Percentiles rank a stretch among this genome's conserved stretches.
Evolutionary conservation across 768 basidiomycete species (phyloP).

Genomic region (Mycena chlorophos): DNA sequence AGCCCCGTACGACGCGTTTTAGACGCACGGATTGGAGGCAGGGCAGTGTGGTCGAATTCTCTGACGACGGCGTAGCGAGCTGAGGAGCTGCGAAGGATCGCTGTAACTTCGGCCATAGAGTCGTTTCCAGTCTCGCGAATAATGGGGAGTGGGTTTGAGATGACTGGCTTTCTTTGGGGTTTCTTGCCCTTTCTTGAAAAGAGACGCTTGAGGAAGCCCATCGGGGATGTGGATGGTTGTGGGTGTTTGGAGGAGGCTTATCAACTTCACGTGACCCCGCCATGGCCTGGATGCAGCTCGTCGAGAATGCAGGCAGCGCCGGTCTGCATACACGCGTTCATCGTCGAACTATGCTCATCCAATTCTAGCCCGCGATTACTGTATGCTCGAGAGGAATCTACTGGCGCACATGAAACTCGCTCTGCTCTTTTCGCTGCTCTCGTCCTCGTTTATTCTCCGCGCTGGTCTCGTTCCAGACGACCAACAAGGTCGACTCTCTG

Average conservation of each 20-base stretch:
- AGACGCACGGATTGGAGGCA: slow-evolving; percentile 72
- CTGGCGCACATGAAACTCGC: slow-evolving; percentile 69
- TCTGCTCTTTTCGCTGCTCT: slow-evolving; percentile 60
- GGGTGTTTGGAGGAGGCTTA: neutral
- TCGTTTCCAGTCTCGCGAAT: slow-evolving; percentile 16
- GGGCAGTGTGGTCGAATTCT: slow-evolving; percentile 53
- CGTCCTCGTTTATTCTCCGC: slow-evolving; percentile 62
- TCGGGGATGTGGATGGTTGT: neutral
- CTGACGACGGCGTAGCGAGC: slow-evolving; percentile 59
- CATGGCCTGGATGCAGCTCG: neutral
- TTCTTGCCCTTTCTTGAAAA: slow-evolving; percentile 9
- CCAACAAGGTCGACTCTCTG: slow-evolving; percentile 24
- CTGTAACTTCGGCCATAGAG: slow-evolving; percentile 38
- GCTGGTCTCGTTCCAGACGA: slow-evolving; percentile 55
- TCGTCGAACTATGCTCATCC: neutral
- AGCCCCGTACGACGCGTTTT: neutral
- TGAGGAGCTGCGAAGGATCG: slow-evolving; percentile 71
- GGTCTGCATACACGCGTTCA: neutral
- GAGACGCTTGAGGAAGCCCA: slow-evolving; percentile 19
- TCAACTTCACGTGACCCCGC: neutral
- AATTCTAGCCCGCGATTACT: slow-evolving; percentile 61
- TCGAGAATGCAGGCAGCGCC: neutral
- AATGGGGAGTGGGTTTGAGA: slow-evolving; percentile 5
- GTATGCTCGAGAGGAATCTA: slow-evolving; percentile 78
- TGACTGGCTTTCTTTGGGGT: neutral